phyloP scores from a whole-genome alignment of 1,284 basidiomycete genomes.

The Ganoderma boninense region DNA sequence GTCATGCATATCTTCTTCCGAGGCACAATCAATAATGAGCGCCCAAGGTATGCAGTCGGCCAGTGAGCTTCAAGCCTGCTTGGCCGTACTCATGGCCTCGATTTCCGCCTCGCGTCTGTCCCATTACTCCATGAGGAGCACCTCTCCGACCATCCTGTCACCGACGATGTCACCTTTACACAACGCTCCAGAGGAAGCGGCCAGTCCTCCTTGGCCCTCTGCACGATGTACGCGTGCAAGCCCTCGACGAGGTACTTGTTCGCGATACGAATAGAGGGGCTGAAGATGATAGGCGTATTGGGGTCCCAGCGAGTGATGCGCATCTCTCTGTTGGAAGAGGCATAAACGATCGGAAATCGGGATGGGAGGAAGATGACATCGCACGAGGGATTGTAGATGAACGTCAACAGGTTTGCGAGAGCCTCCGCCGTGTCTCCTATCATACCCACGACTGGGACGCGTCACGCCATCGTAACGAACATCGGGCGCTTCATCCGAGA shows the following conservation, averaged over 20 bases:
- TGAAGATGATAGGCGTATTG: background rate
- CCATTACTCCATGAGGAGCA: constrained; percentile 57
- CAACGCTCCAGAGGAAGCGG: constrained; percentile 48
- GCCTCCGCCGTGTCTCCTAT: constrained; percentile 6
- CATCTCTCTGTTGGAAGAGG: background rate
- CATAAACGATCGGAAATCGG: background rate
- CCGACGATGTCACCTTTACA: too few relatives aligned
- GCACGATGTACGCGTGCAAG: constrained; percentile 60
- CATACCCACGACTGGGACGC: constrained; percentile 5
- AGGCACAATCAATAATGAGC: too few relatives aligned
- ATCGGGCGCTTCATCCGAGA: background rate
- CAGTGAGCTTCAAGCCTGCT: too few relatives aligned
- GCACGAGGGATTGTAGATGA: constrained; percentile 5
- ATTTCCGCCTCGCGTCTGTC: constrained; percentile 43
- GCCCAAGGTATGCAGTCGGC: too few relatives aligned
- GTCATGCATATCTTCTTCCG: too few relatives aligned
- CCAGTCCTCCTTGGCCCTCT: constrained; percentile 64
- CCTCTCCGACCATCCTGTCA: too few relatives aligned
- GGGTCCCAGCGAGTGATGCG: background rate
- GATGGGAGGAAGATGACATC: background rate
- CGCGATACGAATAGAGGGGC: constrained; percentile 55
- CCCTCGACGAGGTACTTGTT: constrained; percentile 71
- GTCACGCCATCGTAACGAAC: background rate
- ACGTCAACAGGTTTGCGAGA: background rate
- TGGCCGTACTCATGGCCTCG: background rate